These are phyloP conservation scores for Ustilago cynodontis DNA, from an alignment of 1,284 basidiomycete genomes.

Conservation along the genomic window DNA sequence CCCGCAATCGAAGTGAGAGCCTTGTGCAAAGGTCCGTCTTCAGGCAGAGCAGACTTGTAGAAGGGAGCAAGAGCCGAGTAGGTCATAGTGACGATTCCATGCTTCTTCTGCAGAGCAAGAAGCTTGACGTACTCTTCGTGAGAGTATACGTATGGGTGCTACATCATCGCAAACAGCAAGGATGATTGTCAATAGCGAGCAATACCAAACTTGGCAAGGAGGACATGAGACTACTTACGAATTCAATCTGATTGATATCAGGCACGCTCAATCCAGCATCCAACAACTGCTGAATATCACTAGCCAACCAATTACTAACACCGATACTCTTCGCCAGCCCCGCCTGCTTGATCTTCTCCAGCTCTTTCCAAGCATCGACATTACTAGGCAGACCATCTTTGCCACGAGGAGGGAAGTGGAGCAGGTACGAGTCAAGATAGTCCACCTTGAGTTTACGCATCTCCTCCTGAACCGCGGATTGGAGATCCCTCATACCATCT, in stretches of 20 bases:
- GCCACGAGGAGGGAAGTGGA: conserved; percentile 57
- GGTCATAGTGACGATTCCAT: conserved; percentile 55
- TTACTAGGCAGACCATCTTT: conserved; percentile 51
- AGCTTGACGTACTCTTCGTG: conserved; percentile 51
- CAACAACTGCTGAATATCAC: conserved; percentile 56
- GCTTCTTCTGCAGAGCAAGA: conserved; percentile 42
- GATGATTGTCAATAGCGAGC: background rate
- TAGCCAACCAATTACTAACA: conserved; percentile 56
- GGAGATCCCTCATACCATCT: conserved; percentile 38
- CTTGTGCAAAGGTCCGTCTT: conserved; percentile 39
- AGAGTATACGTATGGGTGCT: conserved; percentile 48
- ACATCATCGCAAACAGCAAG: background rate
- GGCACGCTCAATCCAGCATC: conserved; percentile 47
- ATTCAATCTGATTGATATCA: conserved; percentile 64
- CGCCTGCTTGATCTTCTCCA: conserved; percentile 53
- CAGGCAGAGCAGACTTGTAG: conserved; percentile 36
- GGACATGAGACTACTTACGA: conserved; percentile 27
- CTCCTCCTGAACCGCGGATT: conserved; percentile 40
- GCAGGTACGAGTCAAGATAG: conserved; percentile 51
- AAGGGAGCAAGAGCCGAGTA: conserved; percentile 54
- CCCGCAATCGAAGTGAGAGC: conserved; percentile 42
- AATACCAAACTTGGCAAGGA: background rate
- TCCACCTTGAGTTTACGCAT: conserved; percentile 40
- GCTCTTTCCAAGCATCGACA: conserved; percentile 56
- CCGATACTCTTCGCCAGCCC: conserved; percentile 55